A percentile compares a stretch with the other conserved stretches of the same genome.
Evolutionary conservation across 352 stramenopile genomes (phyloP).

Genomic region (Phytophthora brassicae): DNA sequence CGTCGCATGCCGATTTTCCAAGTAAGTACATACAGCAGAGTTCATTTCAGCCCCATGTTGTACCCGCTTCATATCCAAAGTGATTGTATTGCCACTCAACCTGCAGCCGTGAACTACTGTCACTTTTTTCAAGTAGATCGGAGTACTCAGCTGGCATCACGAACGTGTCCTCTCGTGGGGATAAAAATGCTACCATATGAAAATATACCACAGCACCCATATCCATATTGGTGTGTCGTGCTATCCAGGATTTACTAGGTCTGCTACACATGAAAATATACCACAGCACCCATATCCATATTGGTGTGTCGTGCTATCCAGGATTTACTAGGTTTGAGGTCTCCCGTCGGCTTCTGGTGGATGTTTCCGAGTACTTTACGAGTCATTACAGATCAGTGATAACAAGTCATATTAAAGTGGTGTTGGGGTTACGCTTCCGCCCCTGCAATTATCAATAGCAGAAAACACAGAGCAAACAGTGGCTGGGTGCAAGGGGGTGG

Average conservation of each 20-base stretch:
- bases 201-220: no score
- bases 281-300: no score
- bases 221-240: background rate
- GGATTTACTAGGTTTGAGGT: conserved; percentile 25
- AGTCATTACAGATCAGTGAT: conserved; percentile 23
- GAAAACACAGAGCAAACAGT: conserved; percentile 17
- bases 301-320: conserved; percentile 1
- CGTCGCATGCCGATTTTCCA: conserved; percentile 15
- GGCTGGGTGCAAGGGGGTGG: no score
- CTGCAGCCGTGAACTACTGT: conserved; percentile 3
- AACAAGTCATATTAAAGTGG: background rate
- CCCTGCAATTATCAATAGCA: background rate
- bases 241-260: conserved; percentile 12
- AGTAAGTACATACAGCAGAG: conserved; percentile 24
- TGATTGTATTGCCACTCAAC: background rate
- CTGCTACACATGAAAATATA: no score
- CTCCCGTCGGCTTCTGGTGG: conserved; percentile 42
- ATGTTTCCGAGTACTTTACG: no score
- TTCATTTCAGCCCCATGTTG: background rate
- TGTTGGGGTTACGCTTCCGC: background rate
- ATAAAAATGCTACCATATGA: background rate
- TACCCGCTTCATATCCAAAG: background rate
- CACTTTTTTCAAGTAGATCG: background rate
- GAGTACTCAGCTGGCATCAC: background rate
- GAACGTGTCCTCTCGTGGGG: background rate